Conservation (phyloP, 768 basidiomycete genomes). For the Phanerochaete sordida region DNA sequence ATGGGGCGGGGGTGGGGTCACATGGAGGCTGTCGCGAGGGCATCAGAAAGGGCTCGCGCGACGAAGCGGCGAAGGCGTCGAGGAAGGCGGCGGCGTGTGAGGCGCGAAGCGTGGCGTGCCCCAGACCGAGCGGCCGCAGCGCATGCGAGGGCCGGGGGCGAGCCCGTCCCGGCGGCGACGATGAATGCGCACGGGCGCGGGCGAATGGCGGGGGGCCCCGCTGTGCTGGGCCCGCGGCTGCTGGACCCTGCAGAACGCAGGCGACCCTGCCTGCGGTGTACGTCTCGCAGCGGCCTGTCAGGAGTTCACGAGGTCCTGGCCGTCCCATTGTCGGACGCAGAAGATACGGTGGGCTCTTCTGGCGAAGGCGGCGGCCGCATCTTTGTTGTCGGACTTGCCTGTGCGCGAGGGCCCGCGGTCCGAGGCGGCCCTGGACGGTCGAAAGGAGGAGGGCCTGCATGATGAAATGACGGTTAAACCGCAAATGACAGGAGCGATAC, state of each 20-base stretch:
- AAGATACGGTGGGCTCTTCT: constrained; percentile 8
- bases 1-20: background rate
- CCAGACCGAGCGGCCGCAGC: background rate
- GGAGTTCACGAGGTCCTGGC: constrained; percentile 11
- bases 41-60: background rate
- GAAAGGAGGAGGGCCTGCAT: background rate
- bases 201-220: constrained; percentile 6
- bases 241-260: constrained; percentile 1
- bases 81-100: background rate
- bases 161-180: constrained; percentile 5
- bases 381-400: background rate
- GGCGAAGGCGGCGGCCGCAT: background rate
- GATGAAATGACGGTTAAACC: constrained; percentile 1
- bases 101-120: background rate
- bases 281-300: constrained; percentile 5
- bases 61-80: background rate
- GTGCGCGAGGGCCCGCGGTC: constrained; percentile 5
- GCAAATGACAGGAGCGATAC: constrained; percentile 1
- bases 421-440: constrained; percentile 6
- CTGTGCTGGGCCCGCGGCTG: background rate
- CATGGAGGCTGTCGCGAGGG: background rate
- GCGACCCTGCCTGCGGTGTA: background rate
- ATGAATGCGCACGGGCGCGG: background rate
- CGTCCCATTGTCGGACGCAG: constrained; percentile 14
- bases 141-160: no score